Base-by-base conservation (phyloP, 345 rosid species). In the Eucalyptus pumila region DNA sequence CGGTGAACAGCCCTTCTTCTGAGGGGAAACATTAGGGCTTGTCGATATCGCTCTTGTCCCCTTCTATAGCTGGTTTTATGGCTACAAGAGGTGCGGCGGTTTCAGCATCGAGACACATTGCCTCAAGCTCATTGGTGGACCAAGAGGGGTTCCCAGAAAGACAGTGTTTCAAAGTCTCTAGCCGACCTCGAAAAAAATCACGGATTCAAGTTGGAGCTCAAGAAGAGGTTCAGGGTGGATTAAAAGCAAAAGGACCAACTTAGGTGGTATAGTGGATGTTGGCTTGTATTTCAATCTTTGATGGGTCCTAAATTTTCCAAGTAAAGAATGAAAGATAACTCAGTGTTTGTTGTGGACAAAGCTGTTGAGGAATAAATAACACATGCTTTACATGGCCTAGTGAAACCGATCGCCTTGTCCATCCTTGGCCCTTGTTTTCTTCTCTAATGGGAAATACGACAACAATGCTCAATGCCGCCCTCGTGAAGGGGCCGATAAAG, bases 71-170 rank as follows among this genome's bases (percentile, higher is more conserved):
- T 92, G 90, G 93, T 90, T 91, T 88, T 54, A 80, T 26, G 80
- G 92, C 14, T 86, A 27, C n/a, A 92, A 91, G 90, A 92, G 32
- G 19, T 58, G 47, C 1, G 93, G 89, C 2, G 87, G 86, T 9
- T 93, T 92, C 80, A 81, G 67, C 62, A 26, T 89, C 1, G 92
- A 89, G 80, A 85, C 88, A 6, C 89, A 89, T 58, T 88, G 89
- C 49, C 93, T 93, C 23, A 90, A 90, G 81, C 7, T 92, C 7
- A 32, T 87, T 1, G 91, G 8, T 90, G 92, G 92, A 52, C 48
- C 7, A 90, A 92, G 88, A 91, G 93, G 87, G 91, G 93, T 80
- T 40, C 87, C 91, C 37, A 90, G 42, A 92, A 85, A 80, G 89
- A 92, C 47, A 86, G 51, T 23, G 92, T 93, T 14, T 87, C 94